These are phyloP conservation scores for Puccinia coronata DNA, from an alignment of 1,284 basidiomycete genomes.

Conservation along the genomic window DNA sequence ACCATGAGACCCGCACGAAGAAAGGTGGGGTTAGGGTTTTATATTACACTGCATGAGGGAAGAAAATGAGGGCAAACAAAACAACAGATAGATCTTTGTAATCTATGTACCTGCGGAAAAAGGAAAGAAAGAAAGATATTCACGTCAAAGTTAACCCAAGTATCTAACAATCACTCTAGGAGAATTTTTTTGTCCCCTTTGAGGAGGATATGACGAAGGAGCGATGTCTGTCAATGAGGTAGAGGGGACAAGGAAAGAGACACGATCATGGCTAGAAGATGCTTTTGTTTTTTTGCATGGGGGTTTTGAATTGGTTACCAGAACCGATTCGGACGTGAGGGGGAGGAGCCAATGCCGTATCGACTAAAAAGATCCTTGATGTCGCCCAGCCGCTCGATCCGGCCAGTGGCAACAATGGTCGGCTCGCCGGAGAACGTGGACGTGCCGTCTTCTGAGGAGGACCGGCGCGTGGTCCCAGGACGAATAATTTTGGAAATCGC, in stretches of 20 bases:
- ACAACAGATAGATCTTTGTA: too few species aligned
- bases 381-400: constrained; percentile 36
- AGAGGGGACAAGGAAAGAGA: background rate
- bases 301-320: background rate
- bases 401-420: constrained; percentile 42
- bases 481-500: constrained; percentile 42
- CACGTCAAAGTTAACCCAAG: too few species aligned
- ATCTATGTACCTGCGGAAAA: too few species aligned
- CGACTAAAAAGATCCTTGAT: constrained; percentile 25
- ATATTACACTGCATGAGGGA: too few species aligned
- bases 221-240: too few species aligned
- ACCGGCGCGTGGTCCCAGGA: background rate
- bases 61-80: too few species aligned
- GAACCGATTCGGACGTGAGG: background rate
- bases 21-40: too few species aligned
- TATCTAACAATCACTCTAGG: too few species aligned
- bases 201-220: too few species aligned
- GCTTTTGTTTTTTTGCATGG: background rate
- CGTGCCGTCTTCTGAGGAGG: background rate
- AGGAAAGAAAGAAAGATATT: too few species aligned
- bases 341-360: constrained; percentile 20
- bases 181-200: too few species aligned
- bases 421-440: constrained; percentile 43
- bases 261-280: background rate
- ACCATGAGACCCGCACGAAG: too few species aligned